phyloP scores from a whole-genome alignment of 2,329 filamentous ascomycete genomes.

The Xylariaceae sp. region DNA sequence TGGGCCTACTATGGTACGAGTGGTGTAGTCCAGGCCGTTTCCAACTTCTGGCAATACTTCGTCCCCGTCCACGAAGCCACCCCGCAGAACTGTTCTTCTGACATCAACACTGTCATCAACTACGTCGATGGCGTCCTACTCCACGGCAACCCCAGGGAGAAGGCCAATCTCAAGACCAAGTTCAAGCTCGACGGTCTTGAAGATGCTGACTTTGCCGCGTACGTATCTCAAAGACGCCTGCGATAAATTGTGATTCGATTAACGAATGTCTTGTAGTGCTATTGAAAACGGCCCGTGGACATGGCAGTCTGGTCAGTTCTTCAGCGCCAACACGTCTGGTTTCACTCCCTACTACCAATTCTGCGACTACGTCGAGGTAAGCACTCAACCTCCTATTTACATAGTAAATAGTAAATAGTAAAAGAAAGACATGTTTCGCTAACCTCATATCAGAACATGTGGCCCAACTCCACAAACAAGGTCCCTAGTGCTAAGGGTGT shows the following conservation, averaged over 20 bases:
- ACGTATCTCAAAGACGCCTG: constrained; percentile 1
- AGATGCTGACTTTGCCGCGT: constrained; percentile 42
- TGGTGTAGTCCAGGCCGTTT: constrained; percentile 48
- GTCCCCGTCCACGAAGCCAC: constrained; percentile 48
- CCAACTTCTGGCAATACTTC: constrained; percentile 53
- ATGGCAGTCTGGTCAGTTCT: constrained; percentile 52
- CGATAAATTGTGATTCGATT: neutral
- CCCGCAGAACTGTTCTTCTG: constrained; percentile 50
- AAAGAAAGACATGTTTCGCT: neutral
- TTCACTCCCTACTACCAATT: constrained; percentile 45
- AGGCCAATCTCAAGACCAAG: constrained; percentile 42
- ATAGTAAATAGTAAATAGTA: too few species aligned
- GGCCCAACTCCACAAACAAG: constrained; percentile 38
- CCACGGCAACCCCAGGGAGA: constrained; percentile 35
- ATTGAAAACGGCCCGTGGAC: constrained; percentile 51
- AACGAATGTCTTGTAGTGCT: constrained; percentile 25
- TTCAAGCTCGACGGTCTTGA: constrained; percentile 44
- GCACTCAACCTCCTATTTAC: neutral
- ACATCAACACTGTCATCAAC: constrained; percentile 46
- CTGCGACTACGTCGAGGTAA: constrained; percentile 42
- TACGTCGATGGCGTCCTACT: constrained; percentile 44
- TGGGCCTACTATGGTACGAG: constrained; percentile 55
- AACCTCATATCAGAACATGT: constrained; percentile 31
- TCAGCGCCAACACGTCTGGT: constrained; percentile 37
- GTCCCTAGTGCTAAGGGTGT: constrained; percentile 47